Conservation (phyloP, 495 filamentous ascomycete species). For the Podospora sp. region DNA sequence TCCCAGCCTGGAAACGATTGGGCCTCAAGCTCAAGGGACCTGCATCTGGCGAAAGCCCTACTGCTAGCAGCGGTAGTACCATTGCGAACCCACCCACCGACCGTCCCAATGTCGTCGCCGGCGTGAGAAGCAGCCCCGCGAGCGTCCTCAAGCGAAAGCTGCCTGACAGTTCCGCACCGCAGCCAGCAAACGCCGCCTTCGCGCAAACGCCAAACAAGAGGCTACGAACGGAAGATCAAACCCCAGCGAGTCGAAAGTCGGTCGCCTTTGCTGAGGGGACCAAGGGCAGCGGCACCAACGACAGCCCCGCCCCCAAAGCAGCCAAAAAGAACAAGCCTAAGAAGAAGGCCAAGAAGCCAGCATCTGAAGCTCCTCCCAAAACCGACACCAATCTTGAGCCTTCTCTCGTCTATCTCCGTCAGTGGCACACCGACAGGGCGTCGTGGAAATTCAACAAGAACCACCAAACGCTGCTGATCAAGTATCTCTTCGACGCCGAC, state of each 20-base stretch:
- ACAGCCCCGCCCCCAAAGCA: not conserved
- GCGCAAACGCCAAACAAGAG: constrained; percentile 40
- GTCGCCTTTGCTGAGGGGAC: constrained; percentile 80
- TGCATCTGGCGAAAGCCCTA: constrained; percentile 54
- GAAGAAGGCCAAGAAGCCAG: constrained; percentile 42
- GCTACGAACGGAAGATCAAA: constrained; percentile 27
- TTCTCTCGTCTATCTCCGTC: constrained; percentile 71
- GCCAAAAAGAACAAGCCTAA: constrained; percentile 38
- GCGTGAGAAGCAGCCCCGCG: constrained; percentile 32
- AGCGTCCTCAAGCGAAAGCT: constrained; percentile 42
- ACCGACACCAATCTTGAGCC: constrained; percentile 54
- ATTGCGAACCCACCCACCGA: constrained; percentile 21
- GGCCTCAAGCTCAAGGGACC: constrained; percentile 70
- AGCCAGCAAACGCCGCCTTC: constrained; percentile 26
- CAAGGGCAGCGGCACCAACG: constrained; percentile 29
- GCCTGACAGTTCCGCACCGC: constrained; percentile 19
- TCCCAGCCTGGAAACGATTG: constrained; percentile 77
- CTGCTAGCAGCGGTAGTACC: constrained; percentile 29
- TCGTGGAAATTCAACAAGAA: constrained; percentile 95
- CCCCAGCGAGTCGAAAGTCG: constrained; percentile 57
- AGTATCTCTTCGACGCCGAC: constrained; percentile 71
- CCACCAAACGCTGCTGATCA: constrained; percentile 78
- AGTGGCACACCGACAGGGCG: constrained; percentile 65
- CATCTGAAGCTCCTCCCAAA: constrained; percentile 24
- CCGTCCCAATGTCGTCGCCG: constrained; percentile 24